Conservation (phyloP, 176 grass and related monocot species). For the Carex parvula region DNA sequence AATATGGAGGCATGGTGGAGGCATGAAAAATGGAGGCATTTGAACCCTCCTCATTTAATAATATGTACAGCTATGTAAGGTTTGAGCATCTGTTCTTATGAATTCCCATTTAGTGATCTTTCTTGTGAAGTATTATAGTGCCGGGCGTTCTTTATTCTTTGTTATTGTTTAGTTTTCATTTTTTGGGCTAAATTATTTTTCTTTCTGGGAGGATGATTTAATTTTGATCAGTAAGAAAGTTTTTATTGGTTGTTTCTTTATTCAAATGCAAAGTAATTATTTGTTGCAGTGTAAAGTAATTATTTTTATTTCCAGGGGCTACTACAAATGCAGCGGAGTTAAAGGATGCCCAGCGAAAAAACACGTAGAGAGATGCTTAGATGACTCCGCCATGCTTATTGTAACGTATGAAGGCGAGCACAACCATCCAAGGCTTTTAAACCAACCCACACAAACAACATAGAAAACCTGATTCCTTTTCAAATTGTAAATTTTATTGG, state of each 20-base stretch:
- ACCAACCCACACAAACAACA: conserved; percentile 26
- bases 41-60: too few relatives aligned
- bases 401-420: conserved; percentile 42
- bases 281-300: neutral
- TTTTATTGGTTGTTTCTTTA: neutral
- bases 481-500: neutral
- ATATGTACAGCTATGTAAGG: neutral
- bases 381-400: conserved; percentile 34
- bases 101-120: neutral
- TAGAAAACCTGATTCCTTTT: neutral
- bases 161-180: neutral
- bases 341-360: conserved; percentile 39
- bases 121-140: neutral
- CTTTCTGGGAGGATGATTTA: neutral
- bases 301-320: conserved; percentile 28
- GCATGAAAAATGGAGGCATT: too few relatives aligned
- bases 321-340: conserved; percentile 42
- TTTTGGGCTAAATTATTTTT: neutral
- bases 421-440: conserved; percentile 27
- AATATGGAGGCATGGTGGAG: too few relatives aligned
- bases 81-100: neutral
- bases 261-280: neutral
- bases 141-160: neutral
- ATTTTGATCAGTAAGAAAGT: neutral
- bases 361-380: conserved; percentile 39